Conservation (phyloP, 331 rosid genomes). For the Acacia concinna region DNA sequence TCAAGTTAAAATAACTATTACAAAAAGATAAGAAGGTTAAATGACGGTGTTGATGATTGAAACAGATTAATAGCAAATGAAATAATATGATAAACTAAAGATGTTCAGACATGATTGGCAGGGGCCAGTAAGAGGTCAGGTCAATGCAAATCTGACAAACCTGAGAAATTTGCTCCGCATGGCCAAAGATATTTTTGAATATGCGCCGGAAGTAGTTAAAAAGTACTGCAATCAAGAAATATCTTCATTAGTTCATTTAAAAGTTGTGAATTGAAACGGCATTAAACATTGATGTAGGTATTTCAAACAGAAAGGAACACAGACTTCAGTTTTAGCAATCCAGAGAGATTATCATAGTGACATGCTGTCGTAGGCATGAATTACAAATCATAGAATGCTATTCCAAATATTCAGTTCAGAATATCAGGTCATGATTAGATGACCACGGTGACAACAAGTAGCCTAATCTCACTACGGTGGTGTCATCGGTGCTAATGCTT, state of each 20-base stretch:
- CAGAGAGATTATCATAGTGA: background rate
- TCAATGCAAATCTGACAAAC: conserved; percentile 34
- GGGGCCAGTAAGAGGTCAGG: background rate
- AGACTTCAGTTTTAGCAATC: background rate
- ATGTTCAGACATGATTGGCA: conserved; percentile 1
- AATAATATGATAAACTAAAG: conserved; percentile 13
- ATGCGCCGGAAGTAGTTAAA: conserved; percentile 85
- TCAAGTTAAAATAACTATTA: background rate
- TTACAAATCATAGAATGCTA: background rate
- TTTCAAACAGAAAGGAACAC: conserved; percentile 21
- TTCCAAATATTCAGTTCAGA: background rate
- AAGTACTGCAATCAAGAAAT: conserved; percentile 59
- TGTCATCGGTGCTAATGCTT: background rate
- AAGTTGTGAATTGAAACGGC: conserved; percentile 9
- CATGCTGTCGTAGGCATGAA: background rate
- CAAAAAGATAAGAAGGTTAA: background rate
- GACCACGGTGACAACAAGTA: background rate
- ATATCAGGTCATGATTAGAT: background rate
- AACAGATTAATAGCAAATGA: background rate
- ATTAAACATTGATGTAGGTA: background rate
- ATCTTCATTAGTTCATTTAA: conserved; percentile 10
- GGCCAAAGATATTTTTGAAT: conserved; percentile 91
- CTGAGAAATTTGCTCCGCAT: conserved; percentile 97
- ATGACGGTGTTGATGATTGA: background rate
- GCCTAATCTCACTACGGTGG: background rate